Percentiles rank a stretch among this genome's conserved stretches.
phyloP scores from a whole-genome alignment of 176 grass and related monocot species.

The Hsuehochloa calcarea region DNA sequence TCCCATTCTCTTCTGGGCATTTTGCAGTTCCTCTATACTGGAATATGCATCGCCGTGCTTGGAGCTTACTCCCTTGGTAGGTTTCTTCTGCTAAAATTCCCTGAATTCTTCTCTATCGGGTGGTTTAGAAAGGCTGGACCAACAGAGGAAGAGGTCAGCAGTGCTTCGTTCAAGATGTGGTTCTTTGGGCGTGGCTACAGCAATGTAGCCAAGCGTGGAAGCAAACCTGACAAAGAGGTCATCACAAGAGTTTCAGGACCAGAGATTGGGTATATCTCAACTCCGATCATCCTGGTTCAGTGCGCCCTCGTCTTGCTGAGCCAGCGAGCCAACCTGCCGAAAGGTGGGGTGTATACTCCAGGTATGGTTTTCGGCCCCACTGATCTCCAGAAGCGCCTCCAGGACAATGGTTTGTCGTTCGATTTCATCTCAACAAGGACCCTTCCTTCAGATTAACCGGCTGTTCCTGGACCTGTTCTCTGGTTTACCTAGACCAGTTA shows the following conservation, averaged over 20 bases:
- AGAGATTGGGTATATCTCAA: conserved; percentile 76
- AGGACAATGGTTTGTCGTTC: conserved; percentile 75
- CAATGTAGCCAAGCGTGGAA: conserved; percentile 26
- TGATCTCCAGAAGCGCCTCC: conserved; percentile 64
- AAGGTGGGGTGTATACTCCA: conserved; percentile 71
- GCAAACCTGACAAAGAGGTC: conserved; percentile 68
- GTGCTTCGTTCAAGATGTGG: conserved; percentile 88
- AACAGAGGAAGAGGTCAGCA: conserved; percentile 70
- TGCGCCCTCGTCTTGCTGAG: conserved; percentile 65
- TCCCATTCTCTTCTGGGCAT: conserved; percentile 56
- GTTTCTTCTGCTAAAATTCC: conserved; percentile 76
- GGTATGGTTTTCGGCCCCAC: conserved; percentile 69
- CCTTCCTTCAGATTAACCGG: neutral
- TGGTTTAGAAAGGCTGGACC: conserved; percentile 67
- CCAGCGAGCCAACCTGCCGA: conserved; percentile 62
- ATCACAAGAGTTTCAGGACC: conserved; percentile 73
- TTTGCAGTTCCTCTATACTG: conserved; percentile 38
- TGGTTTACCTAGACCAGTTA: neutral
- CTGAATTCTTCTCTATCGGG: conserved; percentile 64
- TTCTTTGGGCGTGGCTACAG: conserved; percentile 68
- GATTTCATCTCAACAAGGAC: conserved; percentile 47
- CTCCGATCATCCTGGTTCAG: conserved; percentile 76
- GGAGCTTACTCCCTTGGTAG: conserved; percentile 57
- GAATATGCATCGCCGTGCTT: conserved; percentile 57
- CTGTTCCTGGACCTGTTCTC: neutral